These are phyloP conservation scores for Ascochyta rabiei DNA, from an alignment of 2,329 filamentous ascomycete species.

Conservation along the genomic window DNA sequence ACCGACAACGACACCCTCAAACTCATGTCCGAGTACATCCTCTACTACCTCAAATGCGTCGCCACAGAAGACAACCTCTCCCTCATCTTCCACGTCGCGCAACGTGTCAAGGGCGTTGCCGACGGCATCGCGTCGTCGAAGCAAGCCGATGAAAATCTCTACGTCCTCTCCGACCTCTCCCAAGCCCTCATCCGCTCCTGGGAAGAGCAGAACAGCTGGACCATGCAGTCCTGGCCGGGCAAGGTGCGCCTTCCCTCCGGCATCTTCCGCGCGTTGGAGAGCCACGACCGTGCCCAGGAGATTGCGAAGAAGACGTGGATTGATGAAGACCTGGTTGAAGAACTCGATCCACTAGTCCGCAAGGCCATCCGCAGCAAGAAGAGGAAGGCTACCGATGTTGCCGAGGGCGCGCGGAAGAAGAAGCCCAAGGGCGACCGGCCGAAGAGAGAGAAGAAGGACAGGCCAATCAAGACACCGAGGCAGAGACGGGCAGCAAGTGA, in stretches of 20 bases:
- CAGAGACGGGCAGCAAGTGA: constrained; percentile 40
- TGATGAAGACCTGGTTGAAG: constrained; percentile 74
- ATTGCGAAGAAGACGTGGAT: constrained; percentile 87
- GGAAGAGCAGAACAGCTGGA: constrained; percentile 85
- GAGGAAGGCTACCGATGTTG: constrained; percentile 40
- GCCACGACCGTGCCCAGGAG: constrained; percentile 78
- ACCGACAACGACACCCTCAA: constrained; percentile 66
- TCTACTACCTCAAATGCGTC: constrained; percentile 85
- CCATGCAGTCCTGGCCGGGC: constrained; percentile 79
- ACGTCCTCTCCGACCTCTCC: constrained; percentile 85
- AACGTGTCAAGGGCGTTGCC: constrained; percentile 86
- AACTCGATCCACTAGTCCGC: constrained; percentile 78
- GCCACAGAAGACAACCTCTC: constrained; percentile 87
- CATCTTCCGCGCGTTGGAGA: constrained; percentile 76
- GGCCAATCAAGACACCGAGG: constrained; percentile 48
- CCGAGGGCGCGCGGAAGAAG: constrained; percentile 44
- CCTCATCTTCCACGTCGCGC: constrained; percentile 88
- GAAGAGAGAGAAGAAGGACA: constrained; percentile 35
- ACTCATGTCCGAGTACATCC: constrained; percentile 85
- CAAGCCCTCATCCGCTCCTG: constrained; percentile 82
- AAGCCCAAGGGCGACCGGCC: constrained; percentile 33
- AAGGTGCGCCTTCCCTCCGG: constrained; percentile 82
- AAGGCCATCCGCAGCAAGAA: constrained; percentile 68
- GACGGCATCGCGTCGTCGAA: constrained; percentile 72
- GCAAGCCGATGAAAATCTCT: constrained; percentile 70